Evolutionary conservation across 1,284 basidiomycete genomes (phyloP), one percentile per base, ranked within the genome.

Genomic region (Vanrija pseudolonga): DNA sequence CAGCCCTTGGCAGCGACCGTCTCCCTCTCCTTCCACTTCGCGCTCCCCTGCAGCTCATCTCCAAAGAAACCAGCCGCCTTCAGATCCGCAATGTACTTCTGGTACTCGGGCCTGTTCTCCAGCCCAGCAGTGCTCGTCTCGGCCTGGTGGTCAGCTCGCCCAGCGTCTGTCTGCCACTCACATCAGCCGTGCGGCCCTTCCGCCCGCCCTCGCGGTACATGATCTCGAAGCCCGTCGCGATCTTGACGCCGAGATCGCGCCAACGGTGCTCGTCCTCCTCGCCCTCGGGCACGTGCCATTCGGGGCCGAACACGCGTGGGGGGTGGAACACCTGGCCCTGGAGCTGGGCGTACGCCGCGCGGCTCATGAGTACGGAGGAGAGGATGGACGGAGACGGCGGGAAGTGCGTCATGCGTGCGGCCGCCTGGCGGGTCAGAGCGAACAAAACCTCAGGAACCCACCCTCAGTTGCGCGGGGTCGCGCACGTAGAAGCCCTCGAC

Each of bases 211-310:
- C 91, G 83, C 62, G 53, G 73, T 88, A 96, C 50, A 94, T 81
- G 82, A 96, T 96, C 77, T 97, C 93, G 62, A 96, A 96, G 0
- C 93, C 93, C 60, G 89, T 90, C 4, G 90, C 85, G 50, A 95
- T 84, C 79, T 95, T 96, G 85, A 95, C 89, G 11, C 93, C 93
- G 42, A 89, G 72, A 72, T 91, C 89, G 60, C 83, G 81, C 85
- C 88, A 85, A 61, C 85, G 80, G 82, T 85, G 84, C 63, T 89
- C 78, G 40, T 20, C 56, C 56, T 66, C 76, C 61, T 86, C 86
- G 55, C 77, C 76, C 6, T 68, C 65, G 15, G 61, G 47, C 7
- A 72, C 63, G 42, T 68, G 57, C 76, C 77, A 73, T 62, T 78
- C 69, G 26, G 69, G 78, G 5, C 92, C 90, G 67, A 97, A 98